These are phyloP conservation scores for Sporothrix humicola DNA, from an alignment of 2,329 filamentous ascomycete species.

Conservation along the genomic window DNA sequence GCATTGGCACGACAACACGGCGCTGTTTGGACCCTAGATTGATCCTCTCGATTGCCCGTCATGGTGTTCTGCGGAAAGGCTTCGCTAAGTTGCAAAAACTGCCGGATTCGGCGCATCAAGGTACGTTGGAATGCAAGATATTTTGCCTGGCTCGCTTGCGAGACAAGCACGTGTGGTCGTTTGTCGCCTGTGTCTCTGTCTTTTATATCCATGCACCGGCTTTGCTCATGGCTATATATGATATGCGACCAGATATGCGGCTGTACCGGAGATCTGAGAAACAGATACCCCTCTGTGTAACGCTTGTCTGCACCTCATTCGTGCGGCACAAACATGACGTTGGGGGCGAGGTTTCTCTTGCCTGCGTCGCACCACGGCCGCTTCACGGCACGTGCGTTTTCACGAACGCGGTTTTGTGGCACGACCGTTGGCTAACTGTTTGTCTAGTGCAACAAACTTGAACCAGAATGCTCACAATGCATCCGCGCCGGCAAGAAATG, in stretches of 20 bases:
- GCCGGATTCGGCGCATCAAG: constrained; percentile 61
- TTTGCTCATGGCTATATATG: background rate
- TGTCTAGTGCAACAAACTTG: constrained; percentile 64
- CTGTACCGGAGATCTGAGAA: background rate
- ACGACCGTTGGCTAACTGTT: background rate
- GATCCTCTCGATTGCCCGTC: constrained; percentile 30
- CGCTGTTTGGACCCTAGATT: background rate
- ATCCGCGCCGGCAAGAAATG: constrained; percentile 64
- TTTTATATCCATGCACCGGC: background rate
- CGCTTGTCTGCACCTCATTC: background rate
- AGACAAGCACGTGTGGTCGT: background rate
- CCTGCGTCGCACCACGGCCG: constrained; percentile 3
- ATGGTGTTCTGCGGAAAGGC: constrained; percentile 65
- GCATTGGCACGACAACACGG: background rate
- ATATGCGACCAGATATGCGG: background rate
- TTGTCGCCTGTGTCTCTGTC: background rate
- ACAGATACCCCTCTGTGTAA: background rate
- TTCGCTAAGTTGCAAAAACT: constrained; percentile 60
- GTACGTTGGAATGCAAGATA: constrained; percentile 45
- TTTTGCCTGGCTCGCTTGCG: background rate
- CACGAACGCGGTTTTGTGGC: background rate
- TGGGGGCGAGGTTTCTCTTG: background rate
- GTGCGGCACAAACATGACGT: constrained; percentile 2
- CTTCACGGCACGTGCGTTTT: background rate
- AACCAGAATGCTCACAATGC: constrained; percentile 67